Evolutionary conservation across 495 filamentous ascomycete genomes (phyloP), one percentile per base, ranked within the genome.

Genomic region (Penicillium pulvis): DNA sequence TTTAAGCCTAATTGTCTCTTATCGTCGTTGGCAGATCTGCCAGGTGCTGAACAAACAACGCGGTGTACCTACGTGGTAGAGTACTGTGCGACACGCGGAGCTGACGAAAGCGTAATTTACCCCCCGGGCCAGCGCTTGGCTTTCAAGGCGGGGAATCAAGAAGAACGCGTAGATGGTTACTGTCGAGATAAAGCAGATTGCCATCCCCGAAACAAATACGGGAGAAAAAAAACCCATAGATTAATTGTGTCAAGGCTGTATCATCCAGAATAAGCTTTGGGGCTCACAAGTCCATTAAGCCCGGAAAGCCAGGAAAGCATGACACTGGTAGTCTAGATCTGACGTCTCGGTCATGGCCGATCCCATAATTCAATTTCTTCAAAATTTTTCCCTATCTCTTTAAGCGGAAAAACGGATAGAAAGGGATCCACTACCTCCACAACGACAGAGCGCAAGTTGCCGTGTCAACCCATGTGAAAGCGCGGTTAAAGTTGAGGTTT

Each of bases 51-150:
- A 46, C 14, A 9, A 1, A 16, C 23, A 20, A 8, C 11, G 9
- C 11, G 3, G 45, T 47, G 11, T 28, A 16, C 12, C 33, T 36
- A 10, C 33, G 33, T 8, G 33, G 33, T 41, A 41, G 39, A n/a
- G 16, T 16, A 5, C 39, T 54, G 54, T 60, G 51, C 51, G 57
- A 64, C 57, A 58, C 61, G 58, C 61, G 51, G 51, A 55, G 61
- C 57, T 64, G 58, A 60, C 61, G 61, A 64, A 61, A 57, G 12
- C 31, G 51, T 52, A 57, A 61, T 64, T 55, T 60, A 43, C 47
- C 50, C 50, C 20, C 20, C 20, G 20, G 20, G 20, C 20, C 23
- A 52, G 12, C 28, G 11, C 31, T 56, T 47, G 49, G 20, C 57
- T 54, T 47, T 28, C 28, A 5, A 28, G 28, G 28, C 28, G 28